Percentiles rank a stretch among this genome's conserved stretches.
These are phyloP conservation scores for Smallanthus sonchifolius DNA, from an alignment of 129 eudicot species.

Conservation along the genomic window DNA sequence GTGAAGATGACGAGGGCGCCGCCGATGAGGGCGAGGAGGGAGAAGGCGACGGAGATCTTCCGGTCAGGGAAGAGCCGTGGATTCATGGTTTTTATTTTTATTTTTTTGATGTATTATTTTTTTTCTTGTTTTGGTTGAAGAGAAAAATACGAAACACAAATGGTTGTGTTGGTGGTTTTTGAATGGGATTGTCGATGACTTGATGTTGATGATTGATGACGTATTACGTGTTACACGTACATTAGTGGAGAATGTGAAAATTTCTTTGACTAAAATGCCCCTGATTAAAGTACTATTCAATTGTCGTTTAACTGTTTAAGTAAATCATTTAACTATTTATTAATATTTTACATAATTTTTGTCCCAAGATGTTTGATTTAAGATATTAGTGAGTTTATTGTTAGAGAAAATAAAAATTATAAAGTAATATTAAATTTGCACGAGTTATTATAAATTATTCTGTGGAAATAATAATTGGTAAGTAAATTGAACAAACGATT, in stretches of 20 bases:
- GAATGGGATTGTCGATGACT: neutral
- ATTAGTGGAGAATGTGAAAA: neutral
- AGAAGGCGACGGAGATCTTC: slow-evolving; percentile 25
- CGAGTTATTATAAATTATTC: no score
- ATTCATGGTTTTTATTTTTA: slow-evolving; percentile 15
- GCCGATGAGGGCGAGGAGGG: slow-evolving; percentile 21
- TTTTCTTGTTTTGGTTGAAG: neutral
- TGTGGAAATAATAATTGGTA: no score
- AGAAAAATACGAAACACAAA: neutral
- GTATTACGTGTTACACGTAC: neutral
- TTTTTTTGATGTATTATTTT: no score
- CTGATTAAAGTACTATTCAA: neutral
- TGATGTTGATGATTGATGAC: neutral
- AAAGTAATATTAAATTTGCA: no score
- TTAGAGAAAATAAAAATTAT: no score
- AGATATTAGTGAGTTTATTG: no score
- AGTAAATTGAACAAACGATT: no score
- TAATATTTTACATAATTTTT: no score
- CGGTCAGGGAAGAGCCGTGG: slow-evolving; percentile 28
- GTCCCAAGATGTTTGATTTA: no score
- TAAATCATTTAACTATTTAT: no score
- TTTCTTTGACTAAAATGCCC: neutral
- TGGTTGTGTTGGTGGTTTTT: neutral
- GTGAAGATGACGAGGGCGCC: slow-evolving; percentile 16
- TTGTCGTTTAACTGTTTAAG: neutral